These are phyloP conservation scores for Seiridium cupressi DNA, from an alignment of 2,329 filamentous ascomycete species.

Conservation along the genomic window DNA sequence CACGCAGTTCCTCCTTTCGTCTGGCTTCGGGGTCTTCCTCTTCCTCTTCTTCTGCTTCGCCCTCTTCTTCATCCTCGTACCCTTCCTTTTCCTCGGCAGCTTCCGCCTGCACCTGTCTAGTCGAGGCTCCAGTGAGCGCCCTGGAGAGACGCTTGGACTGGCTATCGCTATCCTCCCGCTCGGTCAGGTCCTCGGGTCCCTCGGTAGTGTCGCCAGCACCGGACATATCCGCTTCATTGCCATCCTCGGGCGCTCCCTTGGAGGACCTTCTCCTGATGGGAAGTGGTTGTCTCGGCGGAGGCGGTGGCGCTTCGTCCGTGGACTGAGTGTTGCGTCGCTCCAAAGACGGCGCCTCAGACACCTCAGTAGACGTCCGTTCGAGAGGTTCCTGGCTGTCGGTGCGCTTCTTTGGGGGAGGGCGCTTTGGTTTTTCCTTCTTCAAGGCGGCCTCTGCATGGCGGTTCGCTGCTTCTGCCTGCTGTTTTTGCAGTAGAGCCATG, in stretches of 20 bases:
- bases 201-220: slow-evolving; percentile 64
- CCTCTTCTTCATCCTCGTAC: slow-evolving; percentile 50
- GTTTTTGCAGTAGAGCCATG: slow-evolving; percentile 89
- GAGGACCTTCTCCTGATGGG: slow-evolving; percentile 53
- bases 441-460: slow-evolving; percentile 74
- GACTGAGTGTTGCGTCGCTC: slow-evolving; percentile 51
- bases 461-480: slow-evolving; percentile 86
- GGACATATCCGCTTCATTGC: slow-evolving; percentile 65
- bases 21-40: slow-evolving; percentile 85
- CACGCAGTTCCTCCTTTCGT: slow-evolving; percentile 83
- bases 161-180: slow-evolving; percentile 74
- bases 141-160: slow-evolving; percentile 40
- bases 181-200: slow-evolving; percentile 59
- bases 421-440: slow-evolving; percentile 88
- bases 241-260: slow-evolving; percentile 47
- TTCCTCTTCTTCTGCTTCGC: slow-evolving; percentile 72
- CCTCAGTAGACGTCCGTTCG: slow-evolving; percentile 29
- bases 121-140: slow-evolving; percentile 35
- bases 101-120: slow-evolving; percentile 34
- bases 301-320: slow-evolving; percentile 41
- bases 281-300: slow-evolving; percentile 34
- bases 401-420: slow-evolving; percentile 68
- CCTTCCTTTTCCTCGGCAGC: slow-evolving; percentile 36
- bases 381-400: slow-evolving; percentile 44
- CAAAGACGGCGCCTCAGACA: slow-evolving; percentile 32